Percentiles rank a stretch among this genome's conserved stretches.
Conservation (phyloP, 805 yeast genomes). For the Metschnikowia kunwiensis region DNA sequence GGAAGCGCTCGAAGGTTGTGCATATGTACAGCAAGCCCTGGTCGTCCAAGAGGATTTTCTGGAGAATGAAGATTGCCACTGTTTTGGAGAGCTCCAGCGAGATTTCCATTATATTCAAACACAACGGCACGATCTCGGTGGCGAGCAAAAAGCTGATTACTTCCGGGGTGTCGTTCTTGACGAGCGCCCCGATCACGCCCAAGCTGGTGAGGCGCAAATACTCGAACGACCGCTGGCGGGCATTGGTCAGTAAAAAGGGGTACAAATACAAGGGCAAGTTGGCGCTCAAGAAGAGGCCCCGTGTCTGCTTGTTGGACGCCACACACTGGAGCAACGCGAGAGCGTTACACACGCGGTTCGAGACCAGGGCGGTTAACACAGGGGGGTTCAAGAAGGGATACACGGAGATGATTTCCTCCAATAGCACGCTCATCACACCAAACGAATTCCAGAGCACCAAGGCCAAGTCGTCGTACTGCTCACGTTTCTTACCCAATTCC, state of each 20-base stretch:
- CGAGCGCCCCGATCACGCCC: conserved; percentile 96
- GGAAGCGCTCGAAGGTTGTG: conserved; percentile 91
- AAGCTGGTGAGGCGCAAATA: conserved; percentile 87
- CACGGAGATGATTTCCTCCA: conserved; percentile 86
- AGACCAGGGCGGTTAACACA: conserved; percentile 74
- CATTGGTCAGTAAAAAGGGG: conserved; percentile 89
- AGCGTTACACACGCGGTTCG: conserved; percentile 94
- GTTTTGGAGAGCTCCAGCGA: conserved; percentile 93
- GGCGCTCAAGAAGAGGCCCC: conserved; percentile 79
- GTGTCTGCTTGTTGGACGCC: conserved; percentile 90
- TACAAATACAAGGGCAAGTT: conserved; percentile 89
- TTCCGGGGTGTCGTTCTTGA: conserved; percentile 92
- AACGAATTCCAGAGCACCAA: conserved; percentile 91
- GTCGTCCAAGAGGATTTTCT: conserved; percentile 88
- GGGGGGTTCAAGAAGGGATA: conserved; percentile 91
- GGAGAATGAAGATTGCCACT: conserved; percentile 94
- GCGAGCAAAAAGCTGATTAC: conserved; percentile 87
- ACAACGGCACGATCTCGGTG: conserved; percentile 95
- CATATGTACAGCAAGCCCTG: conserved; percentile 89
- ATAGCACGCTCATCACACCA: conserved; percentile 90
- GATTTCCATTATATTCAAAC: conserved; percentile 91
- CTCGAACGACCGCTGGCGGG: conserved; percentile 90
- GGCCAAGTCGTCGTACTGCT: conserved; percentile 91
- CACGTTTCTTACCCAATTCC: conserved; percentile 91
- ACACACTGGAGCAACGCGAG: conserved; percentile 93